phyloP scores from a whole-genome alignment of 164 flowering plant genomes.

The Macadamia tetraphylla region DNA sequence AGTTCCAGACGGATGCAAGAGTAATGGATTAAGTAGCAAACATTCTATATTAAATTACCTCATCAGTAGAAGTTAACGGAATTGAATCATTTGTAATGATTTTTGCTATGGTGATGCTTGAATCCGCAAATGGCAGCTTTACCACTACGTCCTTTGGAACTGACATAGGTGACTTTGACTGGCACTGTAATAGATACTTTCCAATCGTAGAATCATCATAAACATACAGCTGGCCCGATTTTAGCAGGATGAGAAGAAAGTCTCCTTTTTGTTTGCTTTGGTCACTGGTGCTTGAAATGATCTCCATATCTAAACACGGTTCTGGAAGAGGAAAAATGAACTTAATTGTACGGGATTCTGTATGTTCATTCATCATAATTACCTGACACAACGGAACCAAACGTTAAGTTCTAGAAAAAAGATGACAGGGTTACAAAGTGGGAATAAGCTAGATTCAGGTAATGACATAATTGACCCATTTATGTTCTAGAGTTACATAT shows the following conservation, averaged over 20 bases:
- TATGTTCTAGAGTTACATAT: too few relatives aligned
- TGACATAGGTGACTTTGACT: conserved; percentile 62
- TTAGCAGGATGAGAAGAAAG: conserved; percentile 53
- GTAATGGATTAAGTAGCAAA: neutral
- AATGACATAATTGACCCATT: too few relatives aligned
- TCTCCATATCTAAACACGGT: conserved; percentile 62
- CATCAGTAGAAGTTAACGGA: conserved; percentile 26
- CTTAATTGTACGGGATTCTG: conserved; percentile 73
- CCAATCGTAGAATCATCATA: conserved; percentile 70
- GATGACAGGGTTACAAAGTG: neutral
- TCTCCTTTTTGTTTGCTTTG: conserved; percentile 55
- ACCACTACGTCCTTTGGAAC: conserved; percentile 64
- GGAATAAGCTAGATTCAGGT: neutral
- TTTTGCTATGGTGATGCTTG: conserved; percentile 56
- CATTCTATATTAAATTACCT: conserved; percentile 37
- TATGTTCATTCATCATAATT: conserved; percentile 62
- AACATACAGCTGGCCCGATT: conserved; percentile 54
- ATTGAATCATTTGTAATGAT: conserved; percentile 35
- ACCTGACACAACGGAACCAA: conserved; percentile 42
- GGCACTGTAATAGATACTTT: conserved; percentile 65
- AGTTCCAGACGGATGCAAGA: too few relatives aligned
- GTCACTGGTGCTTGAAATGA: conserved; percentile 42
- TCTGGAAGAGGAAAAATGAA: conserved; percentile 62
- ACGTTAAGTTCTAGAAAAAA: neutral
- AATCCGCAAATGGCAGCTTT: conserved; percentile 64